Percentiles rank a stretch among this genome's conserved stretches.
These are phyloP conservation scores for Blastocystis sp. DNA, from an alignment of 352 stramenopile genomes.

Conservation along the genomic window DNA sequence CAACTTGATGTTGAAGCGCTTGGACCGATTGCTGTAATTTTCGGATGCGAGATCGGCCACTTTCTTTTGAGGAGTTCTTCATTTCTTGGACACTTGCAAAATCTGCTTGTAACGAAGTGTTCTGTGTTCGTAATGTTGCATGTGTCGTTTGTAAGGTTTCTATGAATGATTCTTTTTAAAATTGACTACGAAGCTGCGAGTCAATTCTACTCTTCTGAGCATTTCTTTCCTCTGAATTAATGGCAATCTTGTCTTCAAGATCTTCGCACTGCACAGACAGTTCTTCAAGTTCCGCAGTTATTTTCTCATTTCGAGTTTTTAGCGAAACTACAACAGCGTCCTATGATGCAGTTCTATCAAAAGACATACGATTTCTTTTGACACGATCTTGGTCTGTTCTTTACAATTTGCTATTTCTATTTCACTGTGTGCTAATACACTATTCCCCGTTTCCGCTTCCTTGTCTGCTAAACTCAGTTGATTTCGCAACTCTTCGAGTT, in stretches of 20 bases:
- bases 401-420: neutral
- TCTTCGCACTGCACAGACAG: neutral
- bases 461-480: neutral
- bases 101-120: neutral
- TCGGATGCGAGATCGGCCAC: neutral
- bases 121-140: neutral
- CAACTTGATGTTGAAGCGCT: neutral
- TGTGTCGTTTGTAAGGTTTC: neutral
- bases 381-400: neutral
- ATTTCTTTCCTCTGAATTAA: neutral
- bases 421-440: neutral
- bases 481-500: neutral
- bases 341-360: neutral
- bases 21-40: neutral
- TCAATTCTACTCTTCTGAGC: neutral
- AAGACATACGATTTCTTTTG: neutral
- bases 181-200: neutral
- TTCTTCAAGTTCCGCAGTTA: neutral
- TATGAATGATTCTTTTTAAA: neutral
- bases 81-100: neutral
- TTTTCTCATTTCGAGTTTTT: neutral
- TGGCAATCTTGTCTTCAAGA: neutral
- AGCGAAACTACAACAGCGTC: neutral
- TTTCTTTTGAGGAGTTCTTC: constrained; percentile 38
- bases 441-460: neutral